Base-by-base conservation (phyloP, 129 eudicot species). In the Logfia minima region DNA sequence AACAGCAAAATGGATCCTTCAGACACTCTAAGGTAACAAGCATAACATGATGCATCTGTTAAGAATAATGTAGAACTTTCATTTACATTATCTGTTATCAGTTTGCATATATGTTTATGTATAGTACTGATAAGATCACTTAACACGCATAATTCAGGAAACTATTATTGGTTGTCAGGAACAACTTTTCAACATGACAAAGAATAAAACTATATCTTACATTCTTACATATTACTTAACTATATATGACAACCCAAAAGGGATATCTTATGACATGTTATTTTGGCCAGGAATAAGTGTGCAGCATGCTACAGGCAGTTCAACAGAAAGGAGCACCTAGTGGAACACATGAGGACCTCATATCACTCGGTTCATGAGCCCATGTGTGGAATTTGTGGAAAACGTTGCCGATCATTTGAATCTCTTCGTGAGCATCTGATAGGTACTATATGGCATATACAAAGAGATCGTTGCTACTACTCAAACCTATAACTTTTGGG, bases 301-400 rank as follows among this genome's bases (percentile, higher is more conserved):
- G 94, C 96, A 26, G 96, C 95, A 59, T 95, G 99, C 91, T 95
- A 86, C 83, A 88, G 99, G 80, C 99, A 95, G 83, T 95, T 91
- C 85, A 95, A 95, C 95, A 88, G 67, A 75, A 88, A 71, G 87
- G 99, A 92, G 85, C 97, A 95, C 84, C 87, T 95, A 48, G 97
- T 95, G 81, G 99, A 95, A 81, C 97, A 95, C 86, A 95, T 95
- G 97, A 89, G 81, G 86, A 81, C 79, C 37, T 89, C 97, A 7
- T 92, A 81, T 78, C 99, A 95, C 87, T 95, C 99, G 17, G 89
- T 84, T 70, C 99, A 95, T 75, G 99, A 95, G 83, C 99, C 99
- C 70, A 84, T 78, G 82, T 95, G 99, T 79, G 96, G 97, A 17
- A 77, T 85, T 61, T 95, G 99, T 77, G 83, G 83, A 63, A 95